phyloP scores from a whole-genome alignment of 306 rosid species.

The Clitoria ternatea region DNA sequence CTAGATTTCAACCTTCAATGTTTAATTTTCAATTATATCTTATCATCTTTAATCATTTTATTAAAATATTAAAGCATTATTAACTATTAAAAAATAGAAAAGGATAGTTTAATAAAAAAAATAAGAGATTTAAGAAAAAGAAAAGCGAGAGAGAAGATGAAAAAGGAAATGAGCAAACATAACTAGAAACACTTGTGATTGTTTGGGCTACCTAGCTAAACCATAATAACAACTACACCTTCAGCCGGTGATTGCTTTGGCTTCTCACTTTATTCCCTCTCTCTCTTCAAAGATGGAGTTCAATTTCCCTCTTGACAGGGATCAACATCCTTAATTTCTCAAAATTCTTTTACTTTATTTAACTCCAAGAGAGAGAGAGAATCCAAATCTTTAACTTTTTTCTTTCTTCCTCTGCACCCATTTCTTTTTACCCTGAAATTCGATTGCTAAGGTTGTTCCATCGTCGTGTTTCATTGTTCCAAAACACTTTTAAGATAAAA shows the following conservation, averaged over 20 bases:
- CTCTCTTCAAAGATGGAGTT: constrained; percentile 27
- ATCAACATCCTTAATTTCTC: constrained; percentile 29
- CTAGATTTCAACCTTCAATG: too few relatives aligned
- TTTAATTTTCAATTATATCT: too few relatives aligned
- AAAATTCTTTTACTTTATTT: constrained; percentile 10
- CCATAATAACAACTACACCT: constrained; percentile 32
- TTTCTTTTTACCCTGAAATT: constrained; percentile 4
- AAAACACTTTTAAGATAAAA: constrained; percentile 35
- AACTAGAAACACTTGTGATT: background rate
- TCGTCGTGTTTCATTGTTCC: constrained; percentile 21
- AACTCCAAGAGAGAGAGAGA: background rate
- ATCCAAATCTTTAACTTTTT: background rate
- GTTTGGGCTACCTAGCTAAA: constrained; percentile 19
- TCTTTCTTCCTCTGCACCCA: constrained; percentile 13
- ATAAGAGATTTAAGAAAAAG: background rate
- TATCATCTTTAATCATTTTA: too few relatives aligned
- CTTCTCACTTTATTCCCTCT: constrained; percentile 27
- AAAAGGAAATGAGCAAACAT: constrained; percentile 4
- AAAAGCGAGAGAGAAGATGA: background rate
- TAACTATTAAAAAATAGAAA: too few relatives aligned
- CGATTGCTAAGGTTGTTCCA: constrained; percentile 30
- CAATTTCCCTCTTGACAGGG: constrained; percentile 32
- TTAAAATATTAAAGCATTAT: too few relatives aligned
- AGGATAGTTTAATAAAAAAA: too few relatives aligned
- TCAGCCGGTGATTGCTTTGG: constrained; percentile 57